Evolutionary conservation across 305 asterid species (phyloP), one percentile per base, ranked within the genome.

Genomic region (Rubia peregrina): DNA sequence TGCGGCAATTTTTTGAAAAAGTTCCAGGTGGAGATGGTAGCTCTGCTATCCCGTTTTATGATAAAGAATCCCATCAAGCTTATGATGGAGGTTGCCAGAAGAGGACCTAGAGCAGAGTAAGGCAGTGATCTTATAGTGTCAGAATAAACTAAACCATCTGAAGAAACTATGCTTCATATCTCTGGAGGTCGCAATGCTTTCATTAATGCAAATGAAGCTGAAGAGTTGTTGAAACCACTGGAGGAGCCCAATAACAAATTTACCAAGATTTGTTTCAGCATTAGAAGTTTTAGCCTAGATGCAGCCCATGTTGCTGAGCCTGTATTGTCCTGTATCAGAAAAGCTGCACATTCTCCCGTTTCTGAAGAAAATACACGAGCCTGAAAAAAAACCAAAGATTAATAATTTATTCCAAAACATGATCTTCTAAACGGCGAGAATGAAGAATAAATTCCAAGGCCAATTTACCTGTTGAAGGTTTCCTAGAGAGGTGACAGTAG

Each of bases 11-110:
- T 57, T 90, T 90, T 33, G 80, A 69, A 51, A 89, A 89, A 83
- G 98, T 90, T 64, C 77, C 90, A 3, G 95, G 88, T 73, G 94
- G 86, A 46, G 97, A 93, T 82, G 98, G 98, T 74, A 89, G 88
- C 81, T 90, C 96, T 5, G 92, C 97, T 0, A 90, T 92, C 77
- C 95, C 87, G 73, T 76, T 92, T 33, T 92, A 92, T 81, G 98
- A 96, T 59, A 93, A 90, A 80, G 98, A 90, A 78, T 85, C 96
- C 60, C 2, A 90, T 97, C 78, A 89, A 87, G 82, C 94, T 89
- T 64, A 92, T 92, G 97, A 80, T 92, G 73, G 98, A 90, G 24
- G 94, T 86, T 69, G 75, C 89, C 77, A 92, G 86, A 77, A 88
- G 94, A 68, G 96, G 96, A 56, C 95, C 97, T 51, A 75, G 53